Conservation (phyloP, 768 basidiomycete genomes). For the Sarcodon sp. region DNA sequence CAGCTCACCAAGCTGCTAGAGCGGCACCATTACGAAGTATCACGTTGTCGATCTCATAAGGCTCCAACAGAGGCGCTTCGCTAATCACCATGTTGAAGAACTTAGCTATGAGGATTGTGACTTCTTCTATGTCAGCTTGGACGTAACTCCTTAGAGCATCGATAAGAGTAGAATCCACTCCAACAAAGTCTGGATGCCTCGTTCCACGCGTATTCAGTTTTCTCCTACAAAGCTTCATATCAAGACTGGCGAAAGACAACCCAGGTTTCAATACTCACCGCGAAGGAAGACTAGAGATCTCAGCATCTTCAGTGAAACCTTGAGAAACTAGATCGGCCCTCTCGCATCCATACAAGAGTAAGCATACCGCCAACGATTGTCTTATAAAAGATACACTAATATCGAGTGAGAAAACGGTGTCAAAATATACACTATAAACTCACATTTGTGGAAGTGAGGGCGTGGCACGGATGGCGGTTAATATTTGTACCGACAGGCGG, state of each 20-base stretch:
- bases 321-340: constrained; percentile 28
- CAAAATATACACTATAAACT: constrained; percentile 6
- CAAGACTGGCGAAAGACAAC: neutral
- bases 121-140: constrained; percentile 30
- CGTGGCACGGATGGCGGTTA: constrained; percentile 20
- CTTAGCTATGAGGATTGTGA: constrained; percentile 41
- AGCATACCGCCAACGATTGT: constrained; percentile 44
- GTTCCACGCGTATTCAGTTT: constrained; percentile 29
- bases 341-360: constrained; percentile 59
- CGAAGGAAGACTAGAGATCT: constrained; percentile 38
- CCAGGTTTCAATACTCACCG: constrained; percentile 26
- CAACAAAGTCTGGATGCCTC: constrained; percentile 40
- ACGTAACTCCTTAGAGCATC: constrained; percentile 39
- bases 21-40: constrained; percentile 46
- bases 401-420: neutral
- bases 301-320: constrained; percentile 34
- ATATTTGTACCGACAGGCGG: constrained; percentile 26
- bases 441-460: constrained; percentile 24
- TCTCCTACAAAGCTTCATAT: constrained; percentile 24
- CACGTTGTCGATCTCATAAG: constrained; percentile 64
- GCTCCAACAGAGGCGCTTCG: constrained; percentile 45
- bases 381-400: constrained; percentile 40
- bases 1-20: constrained; percentile 46
- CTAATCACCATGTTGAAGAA: constrained; percentile 51
- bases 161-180: constrained; percentile 45